A percentile compares a stretch with the other conserved stretches of the same genome.
These are phyloP conservation scores for Nicotiana attenuata DNA, from an alignment of 257 asterid genomes.

Conservation along the genomic window DNA sequence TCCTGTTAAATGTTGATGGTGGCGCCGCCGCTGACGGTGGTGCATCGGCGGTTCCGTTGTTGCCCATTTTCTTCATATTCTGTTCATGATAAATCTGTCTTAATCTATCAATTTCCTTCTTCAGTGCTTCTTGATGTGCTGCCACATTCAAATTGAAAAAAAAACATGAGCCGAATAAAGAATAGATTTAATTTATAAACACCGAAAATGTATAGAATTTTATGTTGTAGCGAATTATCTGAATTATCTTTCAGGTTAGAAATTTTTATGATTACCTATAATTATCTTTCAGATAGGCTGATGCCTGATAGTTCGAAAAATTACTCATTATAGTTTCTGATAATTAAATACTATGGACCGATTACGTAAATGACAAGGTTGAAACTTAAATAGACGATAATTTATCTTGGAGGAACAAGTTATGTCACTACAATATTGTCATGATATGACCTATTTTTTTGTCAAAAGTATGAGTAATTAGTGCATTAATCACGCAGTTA, in stretches of 20 bases:
- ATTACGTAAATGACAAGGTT: neutral
- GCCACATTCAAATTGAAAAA: neutral
- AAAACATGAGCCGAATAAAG: too few relatives aligned
- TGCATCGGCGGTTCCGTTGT: slow-evolving; percentile 8
- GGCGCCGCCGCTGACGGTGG: slow-evolving; percentile 6
- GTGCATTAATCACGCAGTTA: neutral
- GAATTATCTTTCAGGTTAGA: too few relatives aligned
- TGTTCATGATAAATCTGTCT: slow-evolving; percentile 67
- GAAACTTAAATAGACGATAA: neutral
- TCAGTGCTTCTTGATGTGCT: slow-evolving; percentile 95
- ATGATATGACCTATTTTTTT: neutral
- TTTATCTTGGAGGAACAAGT: neutral
- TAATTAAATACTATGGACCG: neutral
- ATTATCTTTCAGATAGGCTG: too few relatives aligned
- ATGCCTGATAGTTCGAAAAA: too few relatives aligned
- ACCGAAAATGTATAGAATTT: too few relatives aligned
- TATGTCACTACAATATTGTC: neutral
- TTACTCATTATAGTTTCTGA: neutral
- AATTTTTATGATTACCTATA: too few relatives aligned
- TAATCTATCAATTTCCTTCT: slow-evolving; percentile 76
- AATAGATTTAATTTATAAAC: too few relatives aligned
- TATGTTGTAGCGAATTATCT: too few relatives aligned
- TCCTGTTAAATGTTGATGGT: neutral
- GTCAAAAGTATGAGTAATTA: neutral
- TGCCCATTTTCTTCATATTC: slow-evolving; percentile 43